Evolutionary conservation across 495 filamentous ascomycete genomes (phyloP).

Genomic region (Cladorrhinum samala): DNA sequence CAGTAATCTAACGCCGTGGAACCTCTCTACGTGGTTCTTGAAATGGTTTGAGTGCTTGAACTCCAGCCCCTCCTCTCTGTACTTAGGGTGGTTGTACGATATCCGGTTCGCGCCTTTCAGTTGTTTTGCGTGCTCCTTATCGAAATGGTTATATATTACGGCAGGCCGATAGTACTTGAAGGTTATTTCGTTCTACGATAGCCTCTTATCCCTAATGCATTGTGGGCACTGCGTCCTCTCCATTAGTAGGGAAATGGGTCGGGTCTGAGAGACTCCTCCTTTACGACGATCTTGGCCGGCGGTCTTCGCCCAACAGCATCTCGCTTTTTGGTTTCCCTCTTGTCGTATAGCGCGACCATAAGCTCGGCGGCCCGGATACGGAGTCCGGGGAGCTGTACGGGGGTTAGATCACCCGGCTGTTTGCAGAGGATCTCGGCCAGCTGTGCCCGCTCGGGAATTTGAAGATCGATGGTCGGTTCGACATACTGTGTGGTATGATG

Average conservation of each 20-base stretch:
- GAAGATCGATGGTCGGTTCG: not conserved
- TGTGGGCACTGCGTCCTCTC: conserved; percentile 5
- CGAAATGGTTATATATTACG: conserved; percentile 9
- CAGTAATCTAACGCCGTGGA: no score
- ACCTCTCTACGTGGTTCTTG: not conserved
- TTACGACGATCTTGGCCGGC: conserved; percentile 1
- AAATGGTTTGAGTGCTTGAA: conserved; percentile 9
- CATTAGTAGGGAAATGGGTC: conserved; percentile 8
- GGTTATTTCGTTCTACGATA: conserved; percentile 3
- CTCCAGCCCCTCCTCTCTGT: conserved; percentile 6
- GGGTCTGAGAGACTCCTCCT: conserved; percentile 4
- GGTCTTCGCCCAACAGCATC: no score
- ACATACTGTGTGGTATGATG: not conserved
- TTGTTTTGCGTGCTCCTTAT: conserved; percentile 4
- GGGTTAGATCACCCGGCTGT: no score
- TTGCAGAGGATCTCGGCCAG: no score
- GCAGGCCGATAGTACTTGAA: conserved; percentile 9
- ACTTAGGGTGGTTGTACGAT: conserved; percentile 7
- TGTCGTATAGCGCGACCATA: conserved; percentile 5
- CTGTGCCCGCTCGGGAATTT: no score
- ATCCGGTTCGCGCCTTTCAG: conserved; percentile 3
- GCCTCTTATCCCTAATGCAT: conserved; percentile 5
- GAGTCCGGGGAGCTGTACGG: conserved; percentile 10
- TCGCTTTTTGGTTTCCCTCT: conserved; percentile 3
- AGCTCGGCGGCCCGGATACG: conserved; percentile 14